Evolutionary conservation across 148 eudicot genomes (phyloP).

Genomic region (Oxyria digyna): DNA sequence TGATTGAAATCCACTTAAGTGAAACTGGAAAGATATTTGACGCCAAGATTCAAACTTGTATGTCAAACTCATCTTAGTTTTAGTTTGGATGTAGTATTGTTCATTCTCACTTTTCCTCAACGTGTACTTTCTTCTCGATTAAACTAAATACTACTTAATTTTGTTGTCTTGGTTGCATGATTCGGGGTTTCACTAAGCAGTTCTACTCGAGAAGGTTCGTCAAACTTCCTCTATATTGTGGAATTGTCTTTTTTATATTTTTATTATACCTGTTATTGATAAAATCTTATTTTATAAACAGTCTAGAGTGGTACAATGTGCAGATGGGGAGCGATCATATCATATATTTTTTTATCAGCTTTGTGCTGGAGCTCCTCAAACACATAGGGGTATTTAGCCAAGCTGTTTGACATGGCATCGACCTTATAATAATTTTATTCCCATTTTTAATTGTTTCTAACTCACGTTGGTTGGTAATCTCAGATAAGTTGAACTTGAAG

Average conservation of each 20-base stretch:
- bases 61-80: too few relatives aligned
- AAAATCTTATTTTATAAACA: too few relatives aligned
- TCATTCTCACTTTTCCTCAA: background rate
- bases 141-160: slow-evolving; percentile 7
- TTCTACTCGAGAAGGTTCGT: slow-evolving; percentile 90
- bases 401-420: too few relatives aligned
- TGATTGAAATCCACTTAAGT: too few relatives aligned
- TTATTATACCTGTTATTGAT: slow-evolving; percentile 16
- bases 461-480: background rate
- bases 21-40: too few relatives aligned
- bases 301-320: slow-evolving; percentile 95
- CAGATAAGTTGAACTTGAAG: slow-evolving; percentile 78
- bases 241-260: background rate
- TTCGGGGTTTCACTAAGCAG: slow-evolving; percentile 25
- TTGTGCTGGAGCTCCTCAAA: slow-evolving; percentile 83
- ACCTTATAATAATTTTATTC: background rate
- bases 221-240: slow-evolving; percentile 10
- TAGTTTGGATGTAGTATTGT: slow-evolving; percentile 7
- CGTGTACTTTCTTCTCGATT: background rate
- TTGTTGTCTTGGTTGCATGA: slow-evolving; percentile 14
- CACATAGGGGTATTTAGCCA: slow-evolving; percentile 46
- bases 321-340: slow-evolving; percentile 92
- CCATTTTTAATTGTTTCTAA: background rate
- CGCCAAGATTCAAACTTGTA: too few relatives aligned
- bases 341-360: slow-evolving; percentile 98